These are phyloP conservation scores for Trametes elegans DNA, from an alignment of 768 basidiomycete genomes.

Conservation along the genomic window DNA sequence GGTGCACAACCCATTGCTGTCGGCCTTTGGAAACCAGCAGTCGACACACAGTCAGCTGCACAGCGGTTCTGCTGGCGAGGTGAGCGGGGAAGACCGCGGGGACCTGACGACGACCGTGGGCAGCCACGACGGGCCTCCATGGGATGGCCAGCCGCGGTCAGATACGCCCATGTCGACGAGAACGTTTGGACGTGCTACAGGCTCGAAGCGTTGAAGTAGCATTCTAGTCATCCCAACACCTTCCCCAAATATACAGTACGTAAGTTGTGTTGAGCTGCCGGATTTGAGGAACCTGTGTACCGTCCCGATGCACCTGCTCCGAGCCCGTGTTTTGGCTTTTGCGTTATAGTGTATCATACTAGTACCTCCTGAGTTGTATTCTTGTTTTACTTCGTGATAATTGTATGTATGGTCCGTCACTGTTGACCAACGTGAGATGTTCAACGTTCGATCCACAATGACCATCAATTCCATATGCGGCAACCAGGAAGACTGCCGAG, in stretches of 20 bases:
- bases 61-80: background rate
- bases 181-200: slow-evolving; percentile 7
- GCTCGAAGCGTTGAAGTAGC: background rate
- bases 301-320: too few species aligned
- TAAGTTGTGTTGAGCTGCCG: too few species aligned
- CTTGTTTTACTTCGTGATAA: too few species aligned
- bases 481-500: slow-evolving; percentile 4
- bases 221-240: background rate
- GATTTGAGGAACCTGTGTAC: too few species aligned
- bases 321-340: too few species aligned
- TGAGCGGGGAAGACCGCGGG: background rate
- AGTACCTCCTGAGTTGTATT: too few species aligned
- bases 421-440: too few species aligned
- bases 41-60: background rate
- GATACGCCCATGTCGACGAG: slow-evolving; percentile 12
- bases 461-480: background rate
- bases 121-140: background rate
- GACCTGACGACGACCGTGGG: background rate
- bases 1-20: slow-evolving; percentile 19
- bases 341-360: background rate
- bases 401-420: too few species aligned
- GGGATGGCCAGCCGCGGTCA: background rate
- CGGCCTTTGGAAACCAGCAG: slow-evolving; percentile 17
- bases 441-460: too few species aligned
- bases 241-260: background rate